Evolutionary conservation across 2,329 filamentous ascomycete species (phyloP), one percentile per base, ranked within the genome.

Genomic region (Parascedosporium putredinis): DNA sequence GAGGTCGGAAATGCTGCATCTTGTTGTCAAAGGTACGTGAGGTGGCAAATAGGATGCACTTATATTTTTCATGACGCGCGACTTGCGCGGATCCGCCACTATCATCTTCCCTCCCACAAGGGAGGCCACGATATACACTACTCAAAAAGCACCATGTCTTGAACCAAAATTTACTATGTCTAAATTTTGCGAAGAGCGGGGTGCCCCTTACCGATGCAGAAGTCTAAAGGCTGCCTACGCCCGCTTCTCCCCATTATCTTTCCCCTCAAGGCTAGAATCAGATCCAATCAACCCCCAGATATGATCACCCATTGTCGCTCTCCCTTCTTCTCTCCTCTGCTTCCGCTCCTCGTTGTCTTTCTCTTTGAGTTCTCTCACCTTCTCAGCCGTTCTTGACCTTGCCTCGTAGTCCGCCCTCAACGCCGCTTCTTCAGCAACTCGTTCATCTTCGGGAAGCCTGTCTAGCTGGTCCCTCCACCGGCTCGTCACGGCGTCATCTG

Each of bases 391-490:
- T 56, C 83, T 74, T 45, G 73, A 64, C 60, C 81, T 79, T 55
- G 77, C 74, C 59, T 77, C 69, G 50, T 76, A 66, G 66, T 88
- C 81, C 5, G 78, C 81, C 52, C 73, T 71, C 53, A 85, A 69
- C 18, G 83, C 78, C 52, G 76, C 75, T 62, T 83, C 76, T 62
- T 88, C 83, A 16, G 81, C 63, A 40, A 71, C 69, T 24, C 79
- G 70, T 62, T 86, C 80, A 51, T 70, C 69, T 46, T 75, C 75
- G 4, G 72, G 72, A 47, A 83, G 64, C 56, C 79, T 75, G 47
- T 79, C 73, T 43, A 85, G 64, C 56, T 73, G 68, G 55, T 78
- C 70, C 59, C 74, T 72, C 61, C 79, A 73, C 45, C 63, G 72
- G 68, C 56, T 74, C 2, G 69, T 65, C 14, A 62, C 55, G 2